These are phyloP conservation scores for Acephala macrosclerotiorum DNA, from an alignment of 2,329 filamentous ascomycete species.

Conservation along the genomic window DNA sequence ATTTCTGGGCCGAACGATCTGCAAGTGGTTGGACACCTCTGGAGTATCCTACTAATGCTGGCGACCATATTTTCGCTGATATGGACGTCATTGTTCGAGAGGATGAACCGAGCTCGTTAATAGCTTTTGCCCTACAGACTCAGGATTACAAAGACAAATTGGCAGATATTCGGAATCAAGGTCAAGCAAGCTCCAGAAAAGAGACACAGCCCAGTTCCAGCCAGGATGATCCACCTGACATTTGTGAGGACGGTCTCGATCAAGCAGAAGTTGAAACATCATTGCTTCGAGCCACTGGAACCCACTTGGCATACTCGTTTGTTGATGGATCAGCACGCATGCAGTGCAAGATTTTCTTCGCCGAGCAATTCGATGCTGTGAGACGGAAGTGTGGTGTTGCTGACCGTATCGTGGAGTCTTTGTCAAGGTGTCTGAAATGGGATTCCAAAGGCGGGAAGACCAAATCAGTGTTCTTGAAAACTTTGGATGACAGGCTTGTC, in stretches of 20 bases:
- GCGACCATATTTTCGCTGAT: slow-evolving; percentile 95
- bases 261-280: slow-evolving; percentile 86
- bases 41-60: slow-evolving; percentile 87
- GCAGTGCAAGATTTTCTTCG: slow-evolving; percentile 98
- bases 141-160: slow-evolving; percentile 87
- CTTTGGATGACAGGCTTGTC: slow-evolving; percentile 90
- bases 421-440: slow-evolving; percentile 96
- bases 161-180: slow-evolving; percentile 65
- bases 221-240: slow-evolving; percentile 32
- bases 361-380: slow-evolving; percentile 95
- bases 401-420: slow-evolving; percentile 91
- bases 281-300: slow-evolving; percentile 83
- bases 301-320: slow-evolving; percentile 96
- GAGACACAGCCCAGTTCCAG: slow-evolving; percentile 44
- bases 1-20: slow-evolving; percentile 98
- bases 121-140: slow-evolving; percentile 89
- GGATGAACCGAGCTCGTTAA: slow-evolving; percentile 95
- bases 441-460: slow-evolving; percentile 98
- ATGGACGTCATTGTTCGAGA: slow-evolving; percentile 97
- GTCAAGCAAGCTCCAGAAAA: slow-evolving; percentile 48
- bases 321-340: slow-evolving; percentile 92
- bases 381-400: slow-evolving; percentile 91
- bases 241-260: slow-evolving; percentile 48
- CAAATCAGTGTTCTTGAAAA: slow-evolving; percentile 96
- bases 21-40: slow-evolving; percentile 92